These are phyloP conservation scores for Penicillium sp. DNA, from an alignment of 2,329 filamentous ascomycete genomes.

Conservation along the genomic window DNA sequence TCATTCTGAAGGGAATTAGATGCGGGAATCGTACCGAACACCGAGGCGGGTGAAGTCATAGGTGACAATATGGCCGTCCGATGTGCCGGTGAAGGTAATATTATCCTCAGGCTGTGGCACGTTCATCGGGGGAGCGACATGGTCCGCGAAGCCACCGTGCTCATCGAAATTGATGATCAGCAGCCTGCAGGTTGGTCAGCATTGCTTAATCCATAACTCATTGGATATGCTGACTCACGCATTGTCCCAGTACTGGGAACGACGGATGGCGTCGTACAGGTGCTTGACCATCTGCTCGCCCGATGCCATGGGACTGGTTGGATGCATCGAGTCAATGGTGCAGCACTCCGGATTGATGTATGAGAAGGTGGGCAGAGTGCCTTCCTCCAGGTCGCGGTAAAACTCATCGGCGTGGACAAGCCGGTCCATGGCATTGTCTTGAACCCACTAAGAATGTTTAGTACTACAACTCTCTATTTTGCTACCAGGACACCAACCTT, in stretches of 20 bases:
- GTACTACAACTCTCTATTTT: too few relatives aligned
- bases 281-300: conserved; percentile 43
- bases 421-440: conserved; percentile 37
- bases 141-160: conserved; percentile 43
- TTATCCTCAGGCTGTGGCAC: conserved; percentile 36
- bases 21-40: conserved; percentile 26
- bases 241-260: conserved; percentile 42
- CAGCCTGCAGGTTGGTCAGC: conserved; percentile 20
- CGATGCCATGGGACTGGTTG: conserved; percentile 38
- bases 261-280: conserved; percentile 43
- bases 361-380: conserved; percentile 67
- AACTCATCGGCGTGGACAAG: conserved; percentile 49
- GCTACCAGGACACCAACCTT: too few relatives aligned
- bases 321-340: conserved; percentile 40
- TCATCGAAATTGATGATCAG: conserved; percentile 45
- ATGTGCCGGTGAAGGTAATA: conserved; percentile 31
- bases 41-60: conserved; percentile 43
- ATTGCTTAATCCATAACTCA: background rate
- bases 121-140: conserved; percentile 39
- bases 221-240: conserved; percentile 19
- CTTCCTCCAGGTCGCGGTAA: conserved; percentile 60
- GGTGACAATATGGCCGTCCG: conserved; percentile 33
- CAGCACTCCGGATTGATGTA: conserved; percentile 47
- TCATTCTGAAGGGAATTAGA: background rate
- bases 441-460: conserved; percentile 31